A percentile compares a stretch with the other conserved stretches of the same genome.
phyloP scores from a whole-genome alignment of 2,329 filamentous ascomycete genomes.

The Trichoderma atrobrunneum region DNA sequence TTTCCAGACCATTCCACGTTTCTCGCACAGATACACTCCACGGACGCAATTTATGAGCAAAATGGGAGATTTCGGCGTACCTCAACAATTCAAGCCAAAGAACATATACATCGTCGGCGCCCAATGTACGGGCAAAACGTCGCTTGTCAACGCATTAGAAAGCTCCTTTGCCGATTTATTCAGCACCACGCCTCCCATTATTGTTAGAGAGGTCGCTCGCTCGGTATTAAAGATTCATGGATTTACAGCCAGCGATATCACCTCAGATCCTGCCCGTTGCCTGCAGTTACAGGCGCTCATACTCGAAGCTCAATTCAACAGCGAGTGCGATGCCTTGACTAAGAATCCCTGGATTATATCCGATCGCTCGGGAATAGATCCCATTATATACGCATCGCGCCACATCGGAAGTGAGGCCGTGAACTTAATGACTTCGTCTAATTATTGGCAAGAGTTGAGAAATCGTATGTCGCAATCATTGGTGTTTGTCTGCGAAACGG shows the following conservation, averaged over 20 bases:
- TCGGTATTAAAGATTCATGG: slow-evolving; percentile 32
- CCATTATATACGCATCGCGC: slow-evolving; percentile 38
- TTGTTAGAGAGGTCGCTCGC: slow-evolving; percentile 40
- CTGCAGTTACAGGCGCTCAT: slow-evolving; percentile 39
- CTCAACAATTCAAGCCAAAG: not conserved
- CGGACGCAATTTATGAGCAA: not conserved
- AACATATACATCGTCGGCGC: slow-evolving; percentile 44
- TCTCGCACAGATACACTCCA: not conserved
- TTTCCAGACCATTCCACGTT: too few species aligned
- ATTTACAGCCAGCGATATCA: slow-evolving; percentile 37
- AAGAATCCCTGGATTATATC: slow-evolving; percentile 36
- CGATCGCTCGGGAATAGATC: slow-evolving; percentile 43
- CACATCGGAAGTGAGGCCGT: slow-evolving; percentile 31
- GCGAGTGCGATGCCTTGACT: slow-evolving; percentile 28
- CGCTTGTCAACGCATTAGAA: slow-evolving; percentile 37
- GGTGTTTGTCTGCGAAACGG: slow-evolving; percentile 38
- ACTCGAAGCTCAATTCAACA: slow-evolving; percentile 34
- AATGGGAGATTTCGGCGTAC: not conserved
- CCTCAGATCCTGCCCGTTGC: slow-evolving; percentile 27
- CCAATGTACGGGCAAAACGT: slow-evolving; percentile 46
- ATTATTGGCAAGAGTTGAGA: slow-evolving; percentile 32
- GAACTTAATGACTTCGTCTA: slow-evolving; percentile 24
- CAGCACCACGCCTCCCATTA: slow-evolving; percentile 18
- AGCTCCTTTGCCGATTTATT: slow-evolving; percentile 23
- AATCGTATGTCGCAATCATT: slow-evolving; percentile 33